phyloP scores from a whole-genome alignment of 1,139 yeast genomes.

The Saccharomyces hybrid region DNA sequence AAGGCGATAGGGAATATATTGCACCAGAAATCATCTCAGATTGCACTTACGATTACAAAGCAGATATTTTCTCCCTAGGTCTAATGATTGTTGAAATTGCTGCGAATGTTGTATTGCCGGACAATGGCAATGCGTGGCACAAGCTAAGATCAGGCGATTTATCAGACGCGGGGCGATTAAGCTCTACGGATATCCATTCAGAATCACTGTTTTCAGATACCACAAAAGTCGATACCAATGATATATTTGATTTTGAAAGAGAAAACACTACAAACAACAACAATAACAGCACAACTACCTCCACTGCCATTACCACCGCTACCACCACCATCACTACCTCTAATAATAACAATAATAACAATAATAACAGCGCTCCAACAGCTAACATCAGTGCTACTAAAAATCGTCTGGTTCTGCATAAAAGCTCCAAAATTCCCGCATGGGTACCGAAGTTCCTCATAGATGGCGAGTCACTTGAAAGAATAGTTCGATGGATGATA shows the following conservation, averaged over 20 bases:
- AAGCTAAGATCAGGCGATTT: conserved; percentile 90
- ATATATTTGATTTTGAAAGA: conserved; percentile 19
- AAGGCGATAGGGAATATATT: conserved; percentile 94
- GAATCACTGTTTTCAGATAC: conserved; percentile 26
- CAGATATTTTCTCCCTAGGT: conserved; percentile 90
- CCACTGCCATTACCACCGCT: not conserved
- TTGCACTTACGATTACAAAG: conserved; percentile 80
- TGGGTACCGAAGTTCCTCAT: conserved; percentile 85
- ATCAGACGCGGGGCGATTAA: conserved; percentile 86
- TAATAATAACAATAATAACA: conserved; percentile 1
- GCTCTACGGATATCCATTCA: conserved; percentile 52
- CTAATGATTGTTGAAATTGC: conserved; percentile 90
- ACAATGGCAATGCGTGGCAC: conserved; percentile 96
- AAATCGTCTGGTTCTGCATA: not conserved
- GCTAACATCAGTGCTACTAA: not conserved
- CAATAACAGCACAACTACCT: not conserved
- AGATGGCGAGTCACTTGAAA: conserved; percentile 70
- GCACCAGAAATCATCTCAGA: conserved; percentile 91
- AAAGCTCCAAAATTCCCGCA: conserved; percentile 39
- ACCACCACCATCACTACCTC: not conserved
- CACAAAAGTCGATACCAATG: conserved; percentile 23
- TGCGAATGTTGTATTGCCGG: conserved; percentile 90
- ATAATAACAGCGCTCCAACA: not conserved
- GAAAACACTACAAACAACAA: conserved; percentile 4
- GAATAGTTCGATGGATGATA: conserved; percentile 80